Base-by-base conservation (phyloP, 2,329 filamentous ascomycete species). In the Botrytis porri region DNA sequence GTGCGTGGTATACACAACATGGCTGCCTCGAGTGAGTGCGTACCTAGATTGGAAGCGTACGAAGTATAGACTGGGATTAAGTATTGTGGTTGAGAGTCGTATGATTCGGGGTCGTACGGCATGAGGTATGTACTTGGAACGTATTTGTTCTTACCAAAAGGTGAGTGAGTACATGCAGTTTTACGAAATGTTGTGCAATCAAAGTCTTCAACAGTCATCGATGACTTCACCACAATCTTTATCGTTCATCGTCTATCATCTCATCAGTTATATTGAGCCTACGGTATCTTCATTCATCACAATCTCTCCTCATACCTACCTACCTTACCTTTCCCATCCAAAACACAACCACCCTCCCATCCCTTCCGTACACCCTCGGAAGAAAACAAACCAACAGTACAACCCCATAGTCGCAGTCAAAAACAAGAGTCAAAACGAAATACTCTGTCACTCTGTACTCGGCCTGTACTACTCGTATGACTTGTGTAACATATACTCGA, bases 61-160 rank as follows among this genome's bases (percentile, higher is more conserved):
- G 6, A 16, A 57, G 9, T 6, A 51, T 16, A 37, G 16, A 12
- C 9, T n/a, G 10, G 48, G 48, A 4, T 25, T 5, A 7, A 57
- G 65, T 9, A 5, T 37, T 5, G 65, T n/a, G 48, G 48, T 43
- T 41, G 25, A 39, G 16, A 48, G 37, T 69, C 65, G 65, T 69
- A 69, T 69, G 48, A 59, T 69, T 43, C 43, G 65, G 20, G n/a
- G 65, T 57, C 32, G 65, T 43, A 43, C 65, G 18, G 65, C 35
- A 69, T 57, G 18, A 41, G 12, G 18, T 5, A 48, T n/a, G 32
- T 41, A 32, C 5, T 9, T 39, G 7, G 35, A 57, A 69, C n/a
- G 10, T 43, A 41, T 32, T 1, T 18, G 6, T 7, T 43, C 29
- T 8, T 1, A 12, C n/a, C 37, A 18, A 63, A 43, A 29, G 16